phyloP scores from a whole-genome alignment of 768 basidiomycete species.

The Macrolepiota fuliginosa region DNA sequence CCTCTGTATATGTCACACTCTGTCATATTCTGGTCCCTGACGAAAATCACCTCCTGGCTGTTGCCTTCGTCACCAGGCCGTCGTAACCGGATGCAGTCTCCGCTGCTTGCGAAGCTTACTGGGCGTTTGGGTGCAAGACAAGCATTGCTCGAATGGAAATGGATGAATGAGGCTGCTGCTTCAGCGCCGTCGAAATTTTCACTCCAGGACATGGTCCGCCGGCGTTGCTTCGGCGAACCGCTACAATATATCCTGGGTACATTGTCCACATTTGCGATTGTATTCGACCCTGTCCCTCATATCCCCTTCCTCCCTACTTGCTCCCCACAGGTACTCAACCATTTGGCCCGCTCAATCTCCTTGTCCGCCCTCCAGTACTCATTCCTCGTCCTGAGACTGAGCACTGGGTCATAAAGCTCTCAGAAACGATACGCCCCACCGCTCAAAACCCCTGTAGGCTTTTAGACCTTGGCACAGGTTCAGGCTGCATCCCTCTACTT shows the following conservation, averaged over 20 bases:
- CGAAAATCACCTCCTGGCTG: slow-evolving; percentile 13
- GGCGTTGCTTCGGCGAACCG: slow-evolving; percentile 70
- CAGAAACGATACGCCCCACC: slow-evolving; percentile 40
- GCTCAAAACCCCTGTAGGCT: slow-evolving; percentile 39
- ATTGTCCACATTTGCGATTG: slow-evolving; percentile 5
- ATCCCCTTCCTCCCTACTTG: slow-evolving; percentile 11
- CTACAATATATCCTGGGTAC: slow-evolving; percentile 89
- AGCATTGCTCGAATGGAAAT: slow-evolving; percentile 39
- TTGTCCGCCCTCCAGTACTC: slow-evolving; percentile 74
- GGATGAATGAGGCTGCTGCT: slow-evolving; percentile 35
- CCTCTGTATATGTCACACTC: slow-evolving; percentile 13
- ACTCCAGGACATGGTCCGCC: slow-evolving; percentile 48
- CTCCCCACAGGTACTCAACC: slow-evolving; percentile 66
- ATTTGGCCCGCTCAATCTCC: slow-evolving; percentile 80
- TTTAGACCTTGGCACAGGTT: slow-evolving; percentile 91
- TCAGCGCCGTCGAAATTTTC: slow-evolving; percentile 17
- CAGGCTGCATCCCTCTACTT: slow-evolving; percentile 89
- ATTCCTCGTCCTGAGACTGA: slow-evolving; percentile 97
- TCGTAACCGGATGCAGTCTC: slow-evolving; percentile 21
- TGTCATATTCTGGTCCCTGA: slow-evolving; percentile 1
- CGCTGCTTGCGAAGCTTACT: slow-evolving; percentile 25
- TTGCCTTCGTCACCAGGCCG: not conserved
- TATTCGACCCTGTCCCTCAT: slow-evolving; percentile 15
- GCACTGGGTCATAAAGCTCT: slow-evolving; percentile 68
- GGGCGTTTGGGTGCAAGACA: slow-evolving; percentile 32